phyloP scores from a whole-genome alignment of 1,139 yeast genomes.

The Chernovozyma aurita region DNA sequence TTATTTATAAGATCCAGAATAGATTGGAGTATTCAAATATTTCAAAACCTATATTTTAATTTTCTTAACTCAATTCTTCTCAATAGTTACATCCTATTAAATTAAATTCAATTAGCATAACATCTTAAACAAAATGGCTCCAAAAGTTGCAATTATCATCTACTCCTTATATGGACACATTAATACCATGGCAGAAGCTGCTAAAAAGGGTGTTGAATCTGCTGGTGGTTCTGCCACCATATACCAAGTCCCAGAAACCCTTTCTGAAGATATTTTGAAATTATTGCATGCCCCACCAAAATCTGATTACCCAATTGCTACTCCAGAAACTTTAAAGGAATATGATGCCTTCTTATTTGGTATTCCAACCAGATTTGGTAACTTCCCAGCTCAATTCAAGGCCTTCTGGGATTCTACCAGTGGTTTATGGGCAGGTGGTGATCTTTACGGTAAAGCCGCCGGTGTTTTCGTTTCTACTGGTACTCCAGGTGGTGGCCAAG shows the following conservation, averaged over 20 bases:
- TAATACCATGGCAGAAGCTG: conserved; percentile 62
- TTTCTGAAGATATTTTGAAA: conserved; percentile 56
- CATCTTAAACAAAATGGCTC: conserved; percentile 28
- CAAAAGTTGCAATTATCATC: conserved; percentile 55
- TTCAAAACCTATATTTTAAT: too few species aligned
- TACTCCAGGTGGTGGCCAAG: conserved; percentile 84
- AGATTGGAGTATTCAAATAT: too few species aligned
- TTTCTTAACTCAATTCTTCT: too few species aligned
- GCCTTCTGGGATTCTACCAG: conserved; percentile 82
- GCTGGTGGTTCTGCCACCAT: conserved; percentile 73
- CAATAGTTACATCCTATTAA: too few species aligned
- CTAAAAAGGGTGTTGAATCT: conserved; percentile 64
- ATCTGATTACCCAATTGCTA: conserved; percentile 66
- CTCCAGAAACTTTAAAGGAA: conserved; percentile 50
- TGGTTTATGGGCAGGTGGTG: conserved; percentile 77
- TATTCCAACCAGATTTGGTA: conserved; percentile 81
- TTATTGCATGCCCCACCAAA: conserved; percentile 62
- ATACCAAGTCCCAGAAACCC: conserved; percentile 78
- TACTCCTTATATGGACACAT: conserved; percentile 84
- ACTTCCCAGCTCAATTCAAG: conserved; percentile 76
- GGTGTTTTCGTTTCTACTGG: conserved; percentile 79
- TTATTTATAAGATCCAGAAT: too few species aligned
- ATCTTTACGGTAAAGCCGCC: conserved; percentile 69
- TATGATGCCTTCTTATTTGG: conserved; percentile 81
- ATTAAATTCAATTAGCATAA: too few species aligned